Conservation (phyloP, 129 eudicot species). For the Artemisia argyi region DNA sequence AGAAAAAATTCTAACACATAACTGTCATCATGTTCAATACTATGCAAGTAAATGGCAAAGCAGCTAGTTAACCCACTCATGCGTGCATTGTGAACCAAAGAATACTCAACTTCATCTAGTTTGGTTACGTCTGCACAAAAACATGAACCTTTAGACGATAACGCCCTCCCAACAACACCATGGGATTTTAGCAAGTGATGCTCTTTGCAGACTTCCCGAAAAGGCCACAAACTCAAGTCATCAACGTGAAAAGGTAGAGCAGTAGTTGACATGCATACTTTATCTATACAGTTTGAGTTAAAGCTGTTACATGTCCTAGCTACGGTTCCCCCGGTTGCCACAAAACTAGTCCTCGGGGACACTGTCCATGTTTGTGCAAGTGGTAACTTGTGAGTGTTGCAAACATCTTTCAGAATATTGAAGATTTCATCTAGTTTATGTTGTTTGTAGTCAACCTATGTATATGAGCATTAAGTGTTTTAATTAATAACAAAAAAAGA, state of each 20-base stretch:
- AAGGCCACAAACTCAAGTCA: neutral
- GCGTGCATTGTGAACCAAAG: slow-evolving; percentile 15
- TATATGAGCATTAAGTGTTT: neutral
- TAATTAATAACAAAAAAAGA: neutral
- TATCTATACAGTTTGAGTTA: neutral
- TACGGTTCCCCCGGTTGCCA: neutral
- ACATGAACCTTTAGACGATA: slow-evolving; percentile 1
- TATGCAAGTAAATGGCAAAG: slow-evolving; percentile 2
- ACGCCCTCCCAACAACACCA: slow-evolving; percentile 14
- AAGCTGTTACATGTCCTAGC: slow-evolving; percentile 4
- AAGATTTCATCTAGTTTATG: slow-evolving; percentile 9
- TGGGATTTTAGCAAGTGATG: no score
- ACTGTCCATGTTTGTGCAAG: slow-evolving; percentile 11
- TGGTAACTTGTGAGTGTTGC: slow-evolving; percentile 4
- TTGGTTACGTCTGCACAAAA: slow-evolving; percentile 9
- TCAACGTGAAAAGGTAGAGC: neutral
- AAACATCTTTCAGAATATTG: slow-evolving; percentile 9
- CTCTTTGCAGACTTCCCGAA: no score
- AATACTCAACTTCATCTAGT: slow-evolving; percentile 13
- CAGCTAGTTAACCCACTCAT: slow-evolving; percentile 11
- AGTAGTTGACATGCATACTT: slow-evolving; percentile 3
- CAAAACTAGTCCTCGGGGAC: neutral
- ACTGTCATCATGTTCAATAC: neutral
- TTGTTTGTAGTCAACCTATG: neutral
- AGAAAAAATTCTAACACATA: slow-evolving; percentile 9